A percentile compares a stretch with the other conserved stretches of the same genome.
Conservation (phyloP, 169 alveolate genomes). For the Plasmodium cynomolgi region DNA sequence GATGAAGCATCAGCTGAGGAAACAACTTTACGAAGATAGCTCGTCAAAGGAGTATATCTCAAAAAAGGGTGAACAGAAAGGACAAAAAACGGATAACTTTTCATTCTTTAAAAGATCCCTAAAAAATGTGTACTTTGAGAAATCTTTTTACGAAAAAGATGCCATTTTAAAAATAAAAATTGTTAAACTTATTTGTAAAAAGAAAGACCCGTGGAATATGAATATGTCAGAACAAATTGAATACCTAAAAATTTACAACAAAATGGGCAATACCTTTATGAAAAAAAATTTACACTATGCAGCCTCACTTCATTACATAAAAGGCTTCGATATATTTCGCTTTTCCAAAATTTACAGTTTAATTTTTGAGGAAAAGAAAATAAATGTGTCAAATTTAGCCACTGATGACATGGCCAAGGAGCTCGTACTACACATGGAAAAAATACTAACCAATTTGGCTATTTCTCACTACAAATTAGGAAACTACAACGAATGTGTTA, state of each 20-base stretch:
- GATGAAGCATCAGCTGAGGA: not conserved
- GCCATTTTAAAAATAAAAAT: slow-evolving; percentile 68
- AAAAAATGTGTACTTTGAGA: slow-evolving; percentile 60
- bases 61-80: not conserved
- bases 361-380: slow-evolving; percentile 73
- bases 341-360: slow-evolving; percentile 59
- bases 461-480: slow-evolving; percentile 54
- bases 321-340: slow-evolving; percentile 55
- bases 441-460: slow-evolving; percentile 60
- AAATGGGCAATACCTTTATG: slow-evolving; percentile 61
- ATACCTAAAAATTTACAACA: slow-evolving; percentile 52
- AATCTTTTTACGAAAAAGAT: slow-evolving; percentile 47
- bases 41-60: not conserved
- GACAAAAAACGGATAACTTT: not conserved
- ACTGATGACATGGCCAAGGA: slow-evolving; percentile 5
- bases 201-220: slow-evolving; percentile 76
- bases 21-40: not conserved
- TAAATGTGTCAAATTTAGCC: not conserved
- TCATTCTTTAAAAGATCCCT: slow-evolving; percentile 8
- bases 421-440: slow-evolving; percentile 9
- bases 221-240: slow-evolving; percentile 58
- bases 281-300: slow-evolving; percentile 34
- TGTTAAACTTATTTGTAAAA: slow-evolving; percentile 70
- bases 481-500: slow-evolving; percentile 52
- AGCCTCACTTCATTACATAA: slow-evolving; percentile 67